Base-by-base conservation (phyloP, 2,329 filamentous ascomycete species). In the Pleomassaria siparia region DNA sequence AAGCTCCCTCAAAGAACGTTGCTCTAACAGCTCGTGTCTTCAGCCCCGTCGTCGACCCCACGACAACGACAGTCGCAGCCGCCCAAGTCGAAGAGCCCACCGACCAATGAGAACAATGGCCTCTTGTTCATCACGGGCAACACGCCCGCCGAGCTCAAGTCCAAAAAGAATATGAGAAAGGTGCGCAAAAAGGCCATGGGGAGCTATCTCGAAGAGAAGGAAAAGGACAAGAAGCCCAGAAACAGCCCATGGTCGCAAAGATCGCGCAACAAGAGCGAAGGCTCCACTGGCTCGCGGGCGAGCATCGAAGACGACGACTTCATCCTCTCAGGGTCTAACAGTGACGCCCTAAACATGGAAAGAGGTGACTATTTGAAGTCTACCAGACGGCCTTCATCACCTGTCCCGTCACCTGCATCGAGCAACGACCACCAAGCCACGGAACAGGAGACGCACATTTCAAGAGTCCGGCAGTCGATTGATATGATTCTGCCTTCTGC, bases 171-270 rank as follows among this genome's bases (percentile, higher is more conserved):
- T 24, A 70, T 72, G 67, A 65, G 62, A 15, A 51, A 46, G 25
- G 63, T 71, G 28, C 67, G 70, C 29, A 66, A 66, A 35, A 56
- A 59, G 41, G 70, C 69, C 4, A 72, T 72, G 70, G 57, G 52
- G 15, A 55, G 56, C 36, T 65, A 59, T 24, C 41, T 72, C 11
- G 51, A 62, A 41, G 55, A 58, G 7, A 55, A 54, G 12, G 51
- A 62, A 41, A 56, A 58, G 7, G 56, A 54, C 20, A 58, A 62
- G 50, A 60, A 56, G 20, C 54, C 30, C 35, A 35, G 13, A 42
- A 29, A n/a, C 50, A 47, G 18, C 21, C 24, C 1, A 45, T 28
- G 42, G 29, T 28, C 18, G 13, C 36, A 39, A 40, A 29, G 47
- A 18, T 30, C 46, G 18, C 49, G 54, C 25, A 32, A 49, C 11